Conservation (phyloP, 352 stramenopile genomes). For the Globisporangium parvum region DNA sequence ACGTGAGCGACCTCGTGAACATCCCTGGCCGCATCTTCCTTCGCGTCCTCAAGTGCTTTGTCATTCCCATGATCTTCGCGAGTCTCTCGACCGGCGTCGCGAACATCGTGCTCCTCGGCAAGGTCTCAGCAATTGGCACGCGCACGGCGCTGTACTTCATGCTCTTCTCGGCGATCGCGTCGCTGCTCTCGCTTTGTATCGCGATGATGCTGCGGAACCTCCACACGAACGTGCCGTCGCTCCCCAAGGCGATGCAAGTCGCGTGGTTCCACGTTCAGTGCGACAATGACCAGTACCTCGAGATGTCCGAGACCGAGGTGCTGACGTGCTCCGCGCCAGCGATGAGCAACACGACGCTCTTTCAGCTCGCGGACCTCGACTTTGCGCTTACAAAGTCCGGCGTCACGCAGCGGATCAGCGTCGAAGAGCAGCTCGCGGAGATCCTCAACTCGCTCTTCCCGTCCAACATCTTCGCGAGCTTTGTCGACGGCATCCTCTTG, state of each 20-base stretch:
- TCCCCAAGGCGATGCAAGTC: background rate
- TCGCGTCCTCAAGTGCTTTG: slow-evolving; percentile 43
- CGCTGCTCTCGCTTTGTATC: slow-evolving; percentile 30
- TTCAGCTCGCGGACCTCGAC: slow-evolving; percentile 40
- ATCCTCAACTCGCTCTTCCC: slow-evolving; percentile 54
- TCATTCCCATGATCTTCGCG: slow-evolving; percentile 65
- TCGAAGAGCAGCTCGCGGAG: slow-evolving; percentile 45
- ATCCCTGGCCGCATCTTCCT: slow-evolving; percentile 42
- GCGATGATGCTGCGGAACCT: slow-evolving; percentile 38
- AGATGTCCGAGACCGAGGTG: slow-evolving; percentile 17
- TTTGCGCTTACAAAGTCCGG: slow-evolving; percentile 12
- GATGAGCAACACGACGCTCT: slow-evolving; percentile 24
- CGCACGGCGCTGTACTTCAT: slow-evolving; percentile 49
- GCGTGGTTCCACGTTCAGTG: slow-evolving; percentile 28
- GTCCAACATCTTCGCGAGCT: slow-evolving; percentile 50
- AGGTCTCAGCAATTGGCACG: slow-evolving; percentile 50
- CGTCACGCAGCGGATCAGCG: slow-evolving; percentile 27
- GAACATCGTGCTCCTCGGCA: slow-evolving; percentile 60
- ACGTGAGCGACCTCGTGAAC: slow-evolving; percentile 29
- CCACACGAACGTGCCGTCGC: slow-evolving; percentile 10
- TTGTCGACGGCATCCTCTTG: slow-evolving; percentile 43
- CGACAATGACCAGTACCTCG: slow-evolving; percentile 28
- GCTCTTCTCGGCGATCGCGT: slow-evolving; percentile 26
- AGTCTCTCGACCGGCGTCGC: slow-evolving; percentile 52
- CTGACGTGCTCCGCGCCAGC: slow-evolving; percentile 18